These are phyloP conservation scores for Saturnispora gosingensis DNA, from an alignment of 805 yeast species.

Conservation along the genomic window DNA sequence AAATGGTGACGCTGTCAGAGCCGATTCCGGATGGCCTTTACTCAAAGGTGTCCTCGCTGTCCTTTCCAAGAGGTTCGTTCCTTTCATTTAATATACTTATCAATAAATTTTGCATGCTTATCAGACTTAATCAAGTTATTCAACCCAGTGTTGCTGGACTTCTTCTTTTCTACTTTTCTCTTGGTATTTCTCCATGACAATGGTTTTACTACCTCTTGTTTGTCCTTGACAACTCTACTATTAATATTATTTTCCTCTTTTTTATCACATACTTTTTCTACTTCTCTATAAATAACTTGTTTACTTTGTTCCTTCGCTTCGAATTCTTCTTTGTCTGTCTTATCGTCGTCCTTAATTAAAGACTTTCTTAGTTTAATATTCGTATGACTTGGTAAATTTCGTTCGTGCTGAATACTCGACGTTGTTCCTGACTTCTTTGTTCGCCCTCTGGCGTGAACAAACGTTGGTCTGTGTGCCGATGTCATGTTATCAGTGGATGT, in stretches of 20 bases:
- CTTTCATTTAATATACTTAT: constrained; percentile 28
- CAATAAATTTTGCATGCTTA: constrained; percentile 34
- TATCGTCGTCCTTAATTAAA: constrained; percentile 38
- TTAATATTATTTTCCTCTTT: neutral
- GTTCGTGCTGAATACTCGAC: constrained; percentile 34
- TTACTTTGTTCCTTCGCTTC: neutral
- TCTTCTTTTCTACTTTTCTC: constrained; percentile 5
- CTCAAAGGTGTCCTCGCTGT: constrained; percentile 43
- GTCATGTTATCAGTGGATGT: constrained; percentile 35
- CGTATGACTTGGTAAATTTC: constrained; percentile 46
- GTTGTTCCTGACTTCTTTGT: constrained; percentile 1
- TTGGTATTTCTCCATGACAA: constrained; percentile 12
- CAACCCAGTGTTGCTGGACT: constrained; percentile 13
- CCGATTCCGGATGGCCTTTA: constrained; percentile 71
- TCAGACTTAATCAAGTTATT: constrained; percentile 31
- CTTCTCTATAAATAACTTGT: neutral
- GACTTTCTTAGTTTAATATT: constrained; percentile 38
- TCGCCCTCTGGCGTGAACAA: constrained; percentile 50
- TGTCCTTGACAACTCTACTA: too few species aligned
- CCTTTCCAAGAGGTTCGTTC: constrained; percentile 23
- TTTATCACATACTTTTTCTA: neutral
- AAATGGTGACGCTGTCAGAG: constrained; percentile 89
- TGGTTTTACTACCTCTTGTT: constrained; percentile 12
- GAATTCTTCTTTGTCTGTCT: neutral
- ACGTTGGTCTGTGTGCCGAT: constrained; percentile 61